Evolutionary conservation across 345 rosid species (phyloP).

Genomic region (Acer saccharum): DNA sequence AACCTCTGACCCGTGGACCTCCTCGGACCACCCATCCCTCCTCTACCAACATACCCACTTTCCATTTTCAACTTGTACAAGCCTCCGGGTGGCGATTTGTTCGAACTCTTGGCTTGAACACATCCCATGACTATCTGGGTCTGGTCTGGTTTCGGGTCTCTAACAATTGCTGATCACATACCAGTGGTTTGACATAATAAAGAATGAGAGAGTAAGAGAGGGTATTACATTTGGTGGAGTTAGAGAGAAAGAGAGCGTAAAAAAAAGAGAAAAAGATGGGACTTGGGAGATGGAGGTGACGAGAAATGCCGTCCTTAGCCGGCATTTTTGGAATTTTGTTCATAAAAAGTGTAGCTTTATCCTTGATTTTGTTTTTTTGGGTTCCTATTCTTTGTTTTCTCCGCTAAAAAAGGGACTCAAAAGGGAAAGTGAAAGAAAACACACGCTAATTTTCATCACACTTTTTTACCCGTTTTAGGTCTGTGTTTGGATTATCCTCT

Average conservation of each 20-base stretch:
- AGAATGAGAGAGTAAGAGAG: conserved; percentile 5
- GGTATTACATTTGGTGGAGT: conserved; percentile 31
- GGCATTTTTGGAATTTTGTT: conserved; percentile 31
- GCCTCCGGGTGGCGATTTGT: conserved; percentile 38
- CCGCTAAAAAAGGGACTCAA: conserved; percentile 18
- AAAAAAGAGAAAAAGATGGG: conserved; percentile 14
- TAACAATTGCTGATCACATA: background rate
- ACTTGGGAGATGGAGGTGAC: conserved; percentile 4
- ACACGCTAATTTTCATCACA: background rate
- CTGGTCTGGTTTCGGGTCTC: background rate
- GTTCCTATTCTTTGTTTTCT: conserved; percentile 24
- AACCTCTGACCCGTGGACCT: conserved; percentile 52
- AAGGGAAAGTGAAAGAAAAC: background rate
- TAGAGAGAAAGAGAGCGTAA: conserved; percentile 6
- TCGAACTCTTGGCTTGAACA: conserved; percentile 45
- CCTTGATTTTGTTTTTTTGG: background rate
- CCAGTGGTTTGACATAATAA: background rate
- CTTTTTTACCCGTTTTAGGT: background rate
- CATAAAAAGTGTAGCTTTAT: conserved; percentile 7
- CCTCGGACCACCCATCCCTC: conserved; percentile 22
- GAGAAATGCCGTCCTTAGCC: conserved; percentile 51
- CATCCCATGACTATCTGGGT: conserved; percentile 48
- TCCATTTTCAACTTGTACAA: conserved; percentile 47
- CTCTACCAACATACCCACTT: conserved; percentile 40
- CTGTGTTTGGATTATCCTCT: too few species aligned